Conservation (phyloP, 306 rosid genomes). For the Prinsepia uniflora region DNA sequence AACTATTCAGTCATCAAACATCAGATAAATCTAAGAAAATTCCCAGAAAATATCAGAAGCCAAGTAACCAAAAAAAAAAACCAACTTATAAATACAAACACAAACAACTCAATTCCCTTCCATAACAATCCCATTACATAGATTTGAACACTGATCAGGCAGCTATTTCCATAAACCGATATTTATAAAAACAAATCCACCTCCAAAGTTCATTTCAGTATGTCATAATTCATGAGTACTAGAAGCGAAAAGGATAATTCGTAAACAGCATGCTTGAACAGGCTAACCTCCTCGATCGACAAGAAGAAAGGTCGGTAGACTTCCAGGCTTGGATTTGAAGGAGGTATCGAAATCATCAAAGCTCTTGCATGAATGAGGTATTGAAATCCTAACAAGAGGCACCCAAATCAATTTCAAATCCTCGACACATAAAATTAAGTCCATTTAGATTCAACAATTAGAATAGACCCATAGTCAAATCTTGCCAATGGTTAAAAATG, state of each 20-base stretch:
- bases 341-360: constrained; percentile 16
- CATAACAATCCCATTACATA: background rate
- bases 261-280: background rate
- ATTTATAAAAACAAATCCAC: background rate
- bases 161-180: background rate
- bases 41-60: background rate
- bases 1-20: background rate
- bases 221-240: background rate
- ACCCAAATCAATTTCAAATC: too few relatives aligned
- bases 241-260: background rate
- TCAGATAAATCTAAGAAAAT: background rate
- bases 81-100: background rate
- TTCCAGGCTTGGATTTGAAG: constrained; percentile 65
- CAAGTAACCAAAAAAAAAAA: background rate
- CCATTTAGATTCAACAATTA: too few relatives aligned
- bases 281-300: constrained; percentile 87
- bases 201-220: too few relatives aligned
- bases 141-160: background rate
- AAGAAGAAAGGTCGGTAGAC: constrained; percentile 73
- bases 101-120: background rate
- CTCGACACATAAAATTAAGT: too few relatives aligned
- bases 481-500: too few relatives aligned
- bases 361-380: too few relatives aligned
- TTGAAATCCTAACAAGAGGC: too few relatives aligned
- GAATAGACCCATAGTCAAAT: too few relatives aligned